Evolutionary conservation across 176 grass and related monocot genomes (phyloP).

Genomic region (Musa beccarii): DNA sequence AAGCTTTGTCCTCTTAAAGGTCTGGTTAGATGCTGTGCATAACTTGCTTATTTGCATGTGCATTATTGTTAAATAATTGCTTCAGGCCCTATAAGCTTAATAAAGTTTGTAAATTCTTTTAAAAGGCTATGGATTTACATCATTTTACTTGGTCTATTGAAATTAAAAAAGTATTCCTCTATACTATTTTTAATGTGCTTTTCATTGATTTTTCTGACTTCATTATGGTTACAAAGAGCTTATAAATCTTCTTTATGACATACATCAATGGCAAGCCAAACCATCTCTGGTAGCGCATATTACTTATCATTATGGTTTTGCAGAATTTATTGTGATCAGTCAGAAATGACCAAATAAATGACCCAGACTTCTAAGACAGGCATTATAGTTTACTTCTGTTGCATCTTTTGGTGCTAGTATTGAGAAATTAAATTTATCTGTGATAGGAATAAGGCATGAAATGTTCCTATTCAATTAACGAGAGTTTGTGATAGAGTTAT

Average conservation of each 20-base stretch:
- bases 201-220: neutral
- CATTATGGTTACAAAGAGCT: neutral
- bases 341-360: neutral
- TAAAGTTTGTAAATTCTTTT: neutral
- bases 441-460: neutral
- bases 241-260: neutral
- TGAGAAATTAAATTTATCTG: neutral
- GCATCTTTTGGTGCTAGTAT: neutral
- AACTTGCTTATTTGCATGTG: neutral
- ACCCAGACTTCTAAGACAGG: neutral
- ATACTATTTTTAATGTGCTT: neutral
- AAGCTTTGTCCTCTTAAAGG: neutral
- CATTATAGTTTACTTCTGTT: neutral
- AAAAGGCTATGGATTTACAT: neutral
- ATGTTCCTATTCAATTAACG: neutral
- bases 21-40: neutral
- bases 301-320: neutral
- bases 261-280: neutral
- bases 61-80: neutral
- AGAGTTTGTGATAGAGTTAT: neutral
- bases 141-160: neutral
- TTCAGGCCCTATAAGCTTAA: neutral
- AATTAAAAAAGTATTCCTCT: neutral
- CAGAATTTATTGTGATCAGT: neutral
- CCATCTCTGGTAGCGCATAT: neutral